phyloP scores from a whole-genome alignment of 257 asterid genomes.

The Cynanchum wilfordii region DNA sequence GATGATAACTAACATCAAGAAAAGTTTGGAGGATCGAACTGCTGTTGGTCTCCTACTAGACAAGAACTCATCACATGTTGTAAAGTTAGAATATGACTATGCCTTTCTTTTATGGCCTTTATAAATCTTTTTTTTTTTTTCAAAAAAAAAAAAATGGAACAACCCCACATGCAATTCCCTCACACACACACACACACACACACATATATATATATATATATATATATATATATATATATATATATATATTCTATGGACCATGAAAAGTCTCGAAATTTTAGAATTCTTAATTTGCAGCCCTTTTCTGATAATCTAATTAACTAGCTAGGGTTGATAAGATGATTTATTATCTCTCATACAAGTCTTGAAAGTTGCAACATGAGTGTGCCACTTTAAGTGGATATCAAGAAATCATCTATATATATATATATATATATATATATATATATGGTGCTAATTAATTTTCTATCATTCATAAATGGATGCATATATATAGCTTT shows the following conservation, averaged over 20 bases:
- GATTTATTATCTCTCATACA: neutral
- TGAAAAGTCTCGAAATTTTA: neutral
- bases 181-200: too few relatives aligned
- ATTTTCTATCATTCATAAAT: too few relatives aligned
- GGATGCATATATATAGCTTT: too few relatives aligned
- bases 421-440: neutral
- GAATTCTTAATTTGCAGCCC: neutral
- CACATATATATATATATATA: neutral
- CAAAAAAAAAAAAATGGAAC: too few relatives aligned
- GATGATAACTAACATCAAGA: conserved; percentile 8
- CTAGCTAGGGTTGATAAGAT: neutral
- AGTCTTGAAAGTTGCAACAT: neutral
- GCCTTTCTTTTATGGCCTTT: conserved; percentile 15
- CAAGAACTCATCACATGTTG: conserved; percentile 40
- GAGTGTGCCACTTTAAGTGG: neutral
- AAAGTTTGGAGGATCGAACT: conserved; percentile 23
- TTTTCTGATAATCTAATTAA: too few relatives aligned
- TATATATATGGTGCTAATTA: neutral
- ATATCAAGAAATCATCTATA: neutral
- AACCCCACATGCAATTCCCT: conserved; percentile 41
- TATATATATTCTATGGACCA: conserved; percentile 22
- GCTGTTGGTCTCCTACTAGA: conserved; percentile 39
- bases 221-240: neutral
- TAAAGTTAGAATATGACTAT: conserved; percentile 7
- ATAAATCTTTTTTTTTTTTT: too few relatives aligned